Evolutionary conservation across 192 early-diverging fungal species (phyloP).

Genomic region (Coemansia sp.): DNA sequence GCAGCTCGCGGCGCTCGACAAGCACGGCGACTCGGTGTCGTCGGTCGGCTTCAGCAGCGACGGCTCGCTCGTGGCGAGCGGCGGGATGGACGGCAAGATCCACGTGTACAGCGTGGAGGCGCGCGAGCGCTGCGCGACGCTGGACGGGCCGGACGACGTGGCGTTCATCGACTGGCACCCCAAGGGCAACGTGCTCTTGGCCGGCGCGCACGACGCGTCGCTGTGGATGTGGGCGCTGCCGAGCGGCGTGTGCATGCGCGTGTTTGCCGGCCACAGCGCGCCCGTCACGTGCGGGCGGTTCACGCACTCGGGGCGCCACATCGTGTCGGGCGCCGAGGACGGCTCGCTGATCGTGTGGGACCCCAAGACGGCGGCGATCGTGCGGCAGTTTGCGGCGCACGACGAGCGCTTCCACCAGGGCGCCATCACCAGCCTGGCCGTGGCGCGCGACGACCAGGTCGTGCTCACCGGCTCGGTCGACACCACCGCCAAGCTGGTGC

Average conservation of each 20-base stretch:
- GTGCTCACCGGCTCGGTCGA: conserved; percentile 85
- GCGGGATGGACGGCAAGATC: conserved; percentile 96
- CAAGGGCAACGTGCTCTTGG: conserved; percentile 86
- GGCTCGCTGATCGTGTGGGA: conserved; percentile 88
- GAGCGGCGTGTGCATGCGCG: conserved; percentile 87
- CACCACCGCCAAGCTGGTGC: conserved; percentile 76
- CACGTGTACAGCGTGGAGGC: conserved; percentile 50
- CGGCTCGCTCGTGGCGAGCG: conserved; percentile 85
- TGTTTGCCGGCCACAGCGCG: conserved; percentile 88
- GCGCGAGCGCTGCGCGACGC: conserved; percentile 28
- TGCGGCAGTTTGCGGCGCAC: conserved; percentile 62
- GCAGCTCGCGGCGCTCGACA: conserved; percentile 63
- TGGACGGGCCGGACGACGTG: conserved; percentile 93
- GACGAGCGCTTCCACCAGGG: conserved; percentile 89
- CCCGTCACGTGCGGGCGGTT: conserved; percentile 88
- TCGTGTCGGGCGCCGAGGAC: conserved; percentile 88
- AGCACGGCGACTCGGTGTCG: conserved; percentile 88
- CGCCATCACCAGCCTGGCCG: conserved; percentile 73
- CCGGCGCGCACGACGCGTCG: conserved; percentile 86
- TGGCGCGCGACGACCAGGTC: conserved; percentile 76
- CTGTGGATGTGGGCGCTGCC: conserved; percentile 98
- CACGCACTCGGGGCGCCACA: conserved; percentile 86
- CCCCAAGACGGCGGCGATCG: conserved; percentile 81
- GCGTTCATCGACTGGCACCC: conserved; percentile 98
- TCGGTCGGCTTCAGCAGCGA: conserved; percentile 80